These are phyloP conservation scores for Leccinum angustisporum DNA, from an alignment of 1,284 basidiomycete genomes.

Conservation along the genomic window DNA sequence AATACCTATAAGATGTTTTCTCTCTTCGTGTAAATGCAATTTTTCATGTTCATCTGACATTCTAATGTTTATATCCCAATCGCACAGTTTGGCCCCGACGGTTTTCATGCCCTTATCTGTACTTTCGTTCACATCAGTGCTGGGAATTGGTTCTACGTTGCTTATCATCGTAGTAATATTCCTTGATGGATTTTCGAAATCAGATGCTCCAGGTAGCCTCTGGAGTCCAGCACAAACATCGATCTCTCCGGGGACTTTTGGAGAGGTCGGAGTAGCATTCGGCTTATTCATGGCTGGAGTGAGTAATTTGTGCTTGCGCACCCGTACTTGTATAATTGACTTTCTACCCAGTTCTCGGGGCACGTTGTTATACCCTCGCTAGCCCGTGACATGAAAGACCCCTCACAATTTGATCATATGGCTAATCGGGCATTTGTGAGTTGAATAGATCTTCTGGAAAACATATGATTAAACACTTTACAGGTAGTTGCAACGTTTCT, in stretches of 20 bases:
- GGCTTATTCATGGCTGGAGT: constrained; percentile 96
- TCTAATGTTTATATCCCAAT: constrained; percentile 1
- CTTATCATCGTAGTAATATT: constrained; percentile 80
- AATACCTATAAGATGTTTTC: constrained; percentile 77
- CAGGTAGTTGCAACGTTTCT: constrained; percentile 77
- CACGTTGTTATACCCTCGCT: constrained; percentile 92
- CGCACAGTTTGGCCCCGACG: constrained; percentile 71
- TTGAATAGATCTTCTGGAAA: constrained; percentile 9
- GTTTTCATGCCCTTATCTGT: constrained; percentile 82
- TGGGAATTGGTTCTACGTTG: constrained; percentile 81
- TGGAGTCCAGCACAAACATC: constrained; percentile 74
- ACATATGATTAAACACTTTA: background rate
- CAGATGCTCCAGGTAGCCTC: constrained; percentile 79
- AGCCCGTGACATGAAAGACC: constrained; percentile 88
- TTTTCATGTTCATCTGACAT: background rate
- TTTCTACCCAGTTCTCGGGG: constrained; percentile 69
- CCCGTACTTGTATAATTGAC: background rate
- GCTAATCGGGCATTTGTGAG: constrained; percentile 81
- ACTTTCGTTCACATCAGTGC: constrained; percentile 82
- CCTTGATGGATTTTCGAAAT: constrained; percentile 82
- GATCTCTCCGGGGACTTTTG: constrained; percentile 54
- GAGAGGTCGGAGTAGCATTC: constrained; percentile 73
- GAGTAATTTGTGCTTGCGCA: constrained; percentile 29
- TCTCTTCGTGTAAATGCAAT: constrained; percentile 59
- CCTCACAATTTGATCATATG: constrained; percentile 79